Evolutionary conservation across 108 stramenopile genomes (phyloP), one percentile per base, ranked within the genome.

Genomic region (Fistulifera pelliculosa): DNA sequence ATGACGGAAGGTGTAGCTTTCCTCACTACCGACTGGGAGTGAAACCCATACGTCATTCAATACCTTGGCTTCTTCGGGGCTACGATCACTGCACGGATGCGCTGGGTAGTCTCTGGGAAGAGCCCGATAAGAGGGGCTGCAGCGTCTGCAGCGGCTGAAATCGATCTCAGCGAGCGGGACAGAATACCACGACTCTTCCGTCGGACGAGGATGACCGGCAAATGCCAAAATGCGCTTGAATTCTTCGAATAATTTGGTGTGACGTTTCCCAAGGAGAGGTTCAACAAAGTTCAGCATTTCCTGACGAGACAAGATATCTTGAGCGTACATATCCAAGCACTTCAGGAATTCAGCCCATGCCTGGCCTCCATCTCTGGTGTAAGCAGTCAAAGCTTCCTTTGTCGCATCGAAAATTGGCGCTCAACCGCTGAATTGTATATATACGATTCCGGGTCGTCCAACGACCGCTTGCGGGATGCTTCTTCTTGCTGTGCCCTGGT

Each of bases 1-100:
- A 60, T 98, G 96, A 58, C 96, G 94, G 62, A 98, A 99, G 25
- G 88, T 90, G 65, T 91, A 92, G 49, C 74, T 81, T 47, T 97
- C 96, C 75, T 99, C 99, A 17, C 88, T 93, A 19, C 97, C 97
- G 27, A 96, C 88, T 12, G 96, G 99, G 1, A 96, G 68, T 55
- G 81, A 83, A 2, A 98, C 95, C 95, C 96, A 98, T 24, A 77
- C 56, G 77, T 98, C 93, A 62, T 99, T 99, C 26, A 98, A 71
- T 27, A 98, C 83, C 42, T 83, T 75, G 11, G 70, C 50, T 40
- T 97, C 96, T 16, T 70, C 67, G 19, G 73, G 76, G 18, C 84
- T 79, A 12, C 96, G 81, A 62, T 90, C 93, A 52, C 82, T 80
- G 68, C 93, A 94, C 10, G 90, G 91, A 27, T 90, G 94, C 48